Conservation (phyloP, 1,139 yeast species). For the Scheffersomyces stambukii region DNA sequence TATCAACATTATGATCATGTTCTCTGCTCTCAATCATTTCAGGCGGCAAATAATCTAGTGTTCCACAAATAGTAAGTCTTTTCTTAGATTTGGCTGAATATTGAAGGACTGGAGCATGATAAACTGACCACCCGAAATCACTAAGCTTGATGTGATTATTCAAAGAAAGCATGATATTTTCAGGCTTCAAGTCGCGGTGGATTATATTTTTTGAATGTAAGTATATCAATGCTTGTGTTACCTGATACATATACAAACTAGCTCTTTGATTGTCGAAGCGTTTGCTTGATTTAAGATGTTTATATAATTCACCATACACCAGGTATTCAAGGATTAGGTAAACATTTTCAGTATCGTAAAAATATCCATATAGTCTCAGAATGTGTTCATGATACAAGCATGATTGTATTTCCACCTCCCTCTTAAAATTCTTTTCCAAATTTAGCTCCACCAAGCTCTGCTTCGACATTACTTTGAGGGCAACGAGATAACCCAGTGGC, state of each 20-base stretch:
- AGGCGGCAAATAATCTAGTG: conserved; percentile 91
- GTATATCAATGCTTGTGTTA: conserved; percentile 73
- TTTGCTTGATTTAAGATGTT: conserved; percentile 47
- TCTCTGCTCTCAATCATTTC: conserved; percentile 87
- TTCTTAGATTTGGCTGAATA: conserved; percentile 15
- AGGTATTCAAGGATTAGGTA: conserved; percentile 84
- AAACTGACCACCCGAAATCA: conserved; percentile 95
- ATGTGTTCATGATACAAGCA: conserved; percentile 73
- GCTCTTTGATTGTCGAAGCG: conserved; percentile 71
- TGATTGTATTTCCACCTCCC: conserved; percentile 91
- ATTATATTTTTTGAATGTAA: conserved; percentile 76
- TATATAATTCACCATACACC: conserved; percentile 82
- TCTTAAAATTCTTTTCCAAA: conserved; percentile 80
- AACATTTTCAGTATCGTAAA: conserved; percentile 74
- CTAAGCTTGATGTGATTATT: conserved; percentile 75
- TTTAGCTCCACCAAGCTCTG: conserved; percentile 68
- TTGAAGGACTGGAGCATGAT: conserved; percentile 1
- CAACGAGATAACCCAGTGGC: conserved; percentile 74
- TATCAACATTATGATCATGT: conserved; percentile 77
- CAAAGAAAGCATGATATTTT: conserved; percentile 72
- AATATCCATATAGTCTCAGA: conserved; percentile 78
- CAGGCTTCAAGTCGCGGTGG: conserved; percentile 92
- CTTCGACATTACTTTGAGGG: conserved; percentile 87
- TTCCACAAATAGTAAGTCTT: conserved; percentile 88
- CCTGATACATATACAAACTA: conserved; percentile 76